Evolutionary conservation across 2,329 filamentous ascomycete species (phyloP).

Genomic region (Lachnellula suecica): DNA sequence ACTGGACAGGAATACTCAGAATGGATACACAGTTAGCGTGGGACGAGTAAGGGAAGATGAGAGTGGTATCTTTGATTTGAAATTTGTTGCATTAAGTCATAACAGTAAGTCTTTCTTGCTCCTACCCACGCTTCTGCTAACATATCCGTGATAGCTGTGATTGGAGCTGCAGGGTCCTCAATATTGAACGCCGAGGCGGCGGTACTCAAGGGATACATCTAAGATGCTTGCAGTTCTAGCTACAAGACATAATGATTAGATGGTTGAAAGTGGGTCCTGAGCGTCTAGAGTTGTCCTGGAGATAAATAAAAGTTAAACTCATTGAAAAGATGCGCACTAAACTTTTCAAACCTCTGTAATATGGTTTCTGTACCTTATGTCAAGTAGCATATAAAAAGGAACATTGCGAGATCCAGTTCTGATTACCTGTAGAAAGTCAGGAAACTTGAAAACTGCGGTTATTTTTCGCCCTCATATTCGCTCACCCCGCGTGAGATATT

Average conservation of each 20-base stretch:
- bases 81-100: slow-evolving; percentile 92
- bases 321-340: too few relatives aligned
- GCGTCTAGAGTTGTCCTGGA: background rate
- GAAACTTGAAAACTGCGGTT: too few relatives aligned
- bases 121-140: slow-evolving; percentile 1
- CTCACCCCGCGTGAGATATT: too few relatives aligned
- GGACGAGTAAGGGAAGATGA: slow-evolving; percentile 80
- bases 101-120: slow-evolving; percentile 46
- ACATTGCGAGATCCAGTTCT: too few relatives aligned
- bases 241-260: too few relatives aligned
- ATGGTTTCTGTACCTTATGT: too few relatives aligned
- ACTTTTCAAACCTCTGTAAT: too few relatives aligned
- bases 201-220: slow-evolving; percentile 83
- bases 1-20: slow-evolving; percentile 80
- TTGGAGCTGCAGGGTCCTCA: slow-evolving; percentile 93
- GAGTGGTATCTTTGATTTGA: slow-evolving; percentile 87
- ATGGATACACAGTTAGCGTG: slow-evolving; percentile 88
- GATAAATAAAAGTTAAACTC: background rate
- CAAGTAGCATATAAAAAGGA: too few relatives aligned
- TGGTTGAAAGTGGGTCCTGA: too few relatives aligned
- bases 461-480: too few relatives aligned
- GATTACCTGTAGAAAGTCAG: too few relatives aligned
- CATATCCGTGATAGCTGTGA: slow-evolving; percentile 65
- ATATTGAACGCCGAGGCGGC: slow-evolving; percentile 94
- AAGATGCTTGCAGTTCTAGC: too few relatives aligned